Evolutionary conservation across 768 basidiomycete species (phyloP), one percentile per base, ranked within the genome.

Genomic region (Mycena vulgaris): DNA sequence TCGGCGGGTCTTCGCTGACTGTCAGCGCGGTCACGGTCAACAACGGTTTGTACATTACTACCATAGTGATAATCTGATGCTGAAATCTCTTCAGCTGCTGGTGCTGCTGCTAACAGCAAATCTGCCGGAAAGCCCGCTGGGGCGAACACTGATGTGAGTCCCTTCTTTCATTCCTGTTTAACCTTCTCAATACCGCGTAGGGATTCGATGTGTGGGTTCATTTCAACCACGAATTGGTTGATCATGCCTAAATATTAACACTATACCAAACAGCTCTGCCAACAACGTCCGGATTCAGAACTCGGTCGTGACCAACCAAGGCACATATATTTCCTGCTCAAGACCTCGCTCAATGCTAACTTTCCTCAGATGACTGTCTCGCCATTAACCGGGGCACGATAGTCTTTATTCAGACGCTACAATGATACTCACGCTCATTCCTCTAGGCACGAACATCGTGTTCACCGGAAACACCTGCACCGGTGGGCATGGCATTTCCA

Each of bases 381-480:
- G 75, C 75, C 31, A 74, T 75, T 33, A 74, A 74, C 42, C 19
- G 35, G 4, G 75, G 75, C 2, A n/a, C n/a, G n/a, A n/a, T n/a
- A n/a, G n/a, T n/a, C n/a, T n/a, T n/a, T n/a, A n/a, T n/a, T n/a
- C n/a, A n/a, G n/a, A n/a, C n/a, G n/a, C n/a, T n/a, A n/a, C n/a
- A n/a, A n/a, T n/a, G n/a, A n/a, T n/a, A n/a, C n/a, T n/a, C n/a
- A n/a, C n/a, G n/a, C n/a, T n/a, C n/a, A n/a, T n/a, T n/a, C n/a
- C n/a, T n/a, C n/a, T n/a, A n/a, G n/a, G n/a, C n/a, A 70, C 73
- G 2, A 75, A 68, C 30, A 75, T 75, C 19, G 28, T 28, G 0
- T 75, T 75, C 59, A 72, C 68, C 2, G 70, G 68, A 7, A 75
- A 75, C 47, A 63, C 33, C 30, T 75, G 73, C 42, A 67, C 58